Base-by-base conservation (phyloP, 805 yeast genomes). In the Vanderwaltozyma yarrowii region DNA sequence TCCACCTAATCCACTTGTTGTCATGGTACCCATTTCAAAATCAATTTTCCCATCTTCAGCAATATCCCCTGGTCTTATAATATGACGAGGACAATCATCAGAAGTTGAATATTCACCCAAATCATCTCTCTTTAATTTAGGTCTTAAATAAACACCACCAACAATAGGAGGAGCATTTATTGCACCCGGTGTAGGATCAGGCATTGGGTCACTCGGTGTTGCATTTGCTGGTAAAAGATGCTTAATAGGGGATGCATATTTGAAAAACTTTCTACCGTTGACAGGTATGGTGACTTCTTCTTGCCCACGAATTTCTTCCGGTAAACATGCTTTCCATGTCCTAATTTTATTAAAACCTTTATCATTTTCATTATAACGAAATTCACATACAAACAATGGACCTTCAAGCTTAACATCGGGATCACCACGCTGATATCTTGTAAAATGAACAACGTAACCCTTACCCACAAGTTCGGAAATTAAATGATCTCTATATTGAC, bases 311-410 rank as follows among this genome's bases (percentile, higher is more conserved):
- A 89, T 82, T 60, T 89, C 97, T 61, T 92, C 97, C 0, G 98
- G 98, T 47, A 92, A 70, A 67, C 97, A 92, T 6, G 96, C 96
- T 61, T 86, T 89, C 98, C 98, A 92, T 2, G 98, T 89, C 55
- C 97, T 74, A 52, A 92, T 92, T 56, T 89, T 82, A 62, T 89
- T 92, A 69, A 92, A 92, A 21, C 79, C 79, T 59, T 85, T 84
- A 51, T 85, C 95, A 39, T 75, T 71, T 57, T 89, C 96, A 56
- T 89, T 89, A 63, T 88, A 92, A 53, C 98, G 78, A 59, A 76
- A 84, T 61, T 92, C 98, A 65, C 97, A 92, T 49, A 92, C 80
- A 61, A 87, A 92, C 56, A 94, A 73, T 5, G 92, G 89, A 4
- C 85, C 81, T 37, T 85, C 89, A 39, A 69, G 70, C 16, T 84